These are phyloP conservation scores for Solanum rostratum DNA, from an alignment of 257 asterid genomes.

Conservation along the genomic window DNA sequence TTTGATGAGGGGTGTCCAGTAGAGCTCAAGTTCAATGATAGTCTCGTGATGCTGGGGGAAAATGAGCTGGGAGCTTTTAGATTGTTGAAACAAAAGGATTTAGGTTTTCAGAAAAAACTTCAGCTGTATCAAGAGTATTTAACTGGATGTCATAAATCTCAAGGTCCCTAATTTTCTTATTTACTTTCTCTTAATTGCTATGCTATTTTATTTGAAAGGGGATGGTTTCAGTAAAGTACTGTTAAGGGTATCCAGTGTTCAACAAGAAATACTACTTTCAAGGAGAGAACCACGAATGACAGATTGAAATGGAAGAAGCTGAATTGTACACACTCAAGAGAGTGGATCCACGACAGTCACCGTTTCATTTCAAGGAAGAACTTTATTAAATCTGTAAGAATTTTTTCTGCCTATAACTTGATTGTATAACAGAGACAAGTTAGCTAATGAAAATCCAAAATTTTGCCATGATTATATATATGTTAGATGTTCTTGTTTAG, in stretches of 20 bases:
- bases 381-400: background rate
- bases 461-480: background rate
- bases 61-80: conserved; percentile 32
- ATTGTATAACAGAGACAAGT: background rate
- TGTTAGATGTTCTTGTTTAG: background rate
- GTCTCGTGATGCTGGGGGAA: conserved; percentile 9
- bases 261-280: background rate
- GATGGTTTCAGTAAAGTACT: background rate
- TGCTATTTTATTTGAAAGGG: background rate
- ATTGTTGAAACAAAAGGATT: conserved; percentile 33
- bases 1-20: conserved; percentile 54
- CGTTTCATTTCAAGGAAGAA: background rate
- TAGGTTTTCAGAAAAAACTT: conserved; percentile 31
- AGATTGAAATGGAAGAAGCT: background rate
- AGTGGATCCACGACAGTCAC: background rate
- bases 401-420: background rate
- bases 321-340: background rate
- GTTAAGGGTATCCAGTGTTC: background rate
- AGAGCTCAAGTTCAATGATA: conserved; percentile 31
- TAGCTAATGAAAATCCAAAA: background rate
- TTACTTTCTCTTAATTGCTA: background rate
- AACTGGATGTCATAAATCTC: background rate
- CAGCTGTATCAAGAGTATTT: conserved; percentile 39
- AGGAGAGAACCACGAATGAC: background rate
- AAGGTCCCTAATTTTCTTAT: background rate